phyloP scores from a whole-genome alignment of 179 eudicot species.

The Drosera spatulata region DNA sequence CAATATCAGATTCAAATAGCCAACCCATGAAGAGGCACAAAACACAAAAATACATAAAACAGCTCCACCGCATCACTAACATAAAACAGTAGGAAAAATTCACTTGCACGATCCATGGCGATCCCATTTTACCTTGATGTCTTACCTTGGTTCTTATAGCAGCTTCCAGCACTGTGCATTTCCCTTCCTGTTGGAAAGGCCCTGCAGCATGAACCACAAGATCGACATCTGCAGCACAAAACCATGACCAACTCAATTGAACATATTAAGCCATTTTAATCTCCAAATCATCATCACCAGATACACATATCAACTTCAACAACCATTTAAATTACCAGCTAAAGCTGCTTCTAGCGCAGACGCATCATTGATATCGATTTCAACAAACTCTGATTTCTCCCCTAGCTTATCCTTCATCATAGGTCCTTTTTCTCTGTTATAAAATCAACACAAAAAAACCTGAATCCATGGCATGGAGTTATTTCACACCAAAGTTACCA shows the following conservation, averaged over 20 bases:
- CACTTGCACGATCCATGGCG: too few relatives aligned
- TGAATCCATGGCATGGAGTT: too few relatives aligned
- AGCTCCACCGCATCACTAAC: too few relatives aligned
- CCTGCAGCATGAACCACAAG: conserved; percentile 93
- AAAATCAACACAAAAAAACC: background rate
- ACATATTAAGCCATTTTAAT: too few relatives aligned
- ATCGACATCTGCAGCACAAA: conserved; percentile 58
- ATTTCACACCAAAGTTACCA: too few relatives aligned
- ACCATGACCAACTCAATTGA: too few relatives aligned
- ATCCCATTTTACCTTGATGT: conserved; percentile 32
- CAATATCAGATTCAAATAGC: background rate
- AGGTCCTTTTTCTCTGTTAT: conserved; percentile 67
- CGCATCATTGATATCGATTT: conserved; percentile 46
- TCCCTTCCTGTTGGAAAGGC: conserved; percentile 81
- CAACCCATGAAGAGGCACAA: too few relatives aligned
- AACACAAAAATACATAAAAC: too few relatives aligned
- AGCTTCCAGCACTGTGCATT: conserved; percentile 89
- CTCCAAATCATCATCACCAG: too few relatives aligned
- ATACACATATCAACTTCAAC: too few relatives aligned
- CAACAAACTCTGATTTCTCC: conserved; percentile 56
- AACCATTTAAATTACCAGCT: conserved; percentile 23
- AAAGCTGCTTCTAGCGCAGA: conserved; percentile 42
- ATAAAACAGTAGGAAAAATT: too few relatives aligned
- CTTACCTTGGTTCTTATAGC: conserved; percentile 98
- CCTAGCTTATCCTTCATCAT: conserved; percentile 67